Evolutionary conservation across 257 asterid genomes (phyloP), one percentile per base, ranked within the genome.

Genomic region (Salvia hispanica): DNA sequence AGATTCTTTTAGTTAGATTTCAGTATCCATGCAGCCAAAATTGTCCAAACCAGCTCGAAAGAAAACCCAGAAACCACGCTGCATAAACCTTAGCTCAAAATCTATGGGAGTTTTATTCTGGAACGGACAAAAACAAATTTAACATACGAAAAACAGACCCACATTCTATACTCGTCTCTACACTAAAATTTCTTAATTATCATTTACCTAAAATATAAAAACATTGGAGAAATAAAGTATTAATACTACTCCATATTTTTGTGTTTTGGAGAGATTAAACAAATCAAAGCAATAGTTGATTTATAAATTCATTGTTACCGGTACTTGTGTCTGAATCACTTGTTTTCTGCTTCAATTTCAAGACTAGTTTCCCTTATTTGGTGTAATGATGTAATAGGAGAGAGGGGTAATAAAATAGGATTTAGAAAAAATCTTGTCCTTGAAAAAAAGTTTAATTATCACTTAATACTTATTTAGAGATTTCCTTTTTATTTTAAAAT

Each of bases 21-120:
- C 55, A 71, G 78, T 15, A 25, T 69, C 80, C 88, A 83, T 80
- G 88, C 88, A 80, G 73, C 70, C 52, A 67, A 42, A 28, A 62
- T 59, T 58, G 71, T 69, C 67, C 53, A 57, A 72, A 77, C 72
- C 65, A 66, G 21, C 18, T 61, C 62, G 54, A 70, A 74, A 43
- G 69, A 37, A 70, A 55, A 46, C 78, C 78, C 78, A 78, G 48
- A 73, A 73, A 50, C 79, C 76, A 69, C 48, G 60, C 79, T 70
- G 71, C 52, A 77, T 62, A 44, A 58, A 42, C 67, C 55, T 77
- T 58, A 74, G 63, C 80, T 62, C 60, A 75, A 42, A 76, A 78
- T 81, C 77, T 39, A 12, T 57, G 46, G 58, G 34, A 64, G 70
- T 62, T 58, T 12, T 12, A 66, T 31, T 47, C 21, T 25, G 37